Conservation (phyloP, 805 yeast genomes). For the Myxozyma vanderwaltii region DNA sequence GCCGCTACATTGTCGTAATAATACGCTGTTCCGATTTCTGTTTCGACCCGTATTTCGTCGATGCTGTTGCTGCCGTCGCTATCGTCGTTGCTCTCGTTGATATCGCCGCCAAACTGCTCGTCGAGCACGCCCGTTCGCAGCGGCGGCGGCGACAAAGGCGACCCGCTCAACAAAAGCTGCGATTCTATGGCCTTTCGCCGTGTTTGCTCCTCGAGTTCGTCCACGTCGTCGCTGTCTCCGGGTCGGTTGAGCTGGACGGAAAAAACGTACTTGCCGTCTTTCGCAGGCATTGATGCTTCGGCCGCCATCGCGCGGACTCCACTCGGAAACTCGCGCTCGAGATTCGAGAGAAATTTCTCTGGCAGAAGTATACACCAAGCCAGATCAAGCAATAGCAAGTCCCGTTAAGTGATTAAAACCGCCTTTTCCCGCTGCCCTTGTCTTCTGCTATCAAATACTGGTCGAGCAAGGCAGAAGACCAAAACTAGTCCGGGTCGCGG, state of each 20-base stretch:
- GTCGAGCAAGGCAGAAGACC: too few species aligned
- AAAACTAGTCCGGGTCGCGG: background rate
- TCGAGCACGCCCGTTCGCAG: conserved; percentile 19
- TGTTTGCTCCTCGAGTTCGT: conserved; percentile 12
- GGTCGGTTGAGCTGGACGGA: conserved; percentile 24
- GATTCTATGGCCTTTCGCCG: conserved; percentile 25
- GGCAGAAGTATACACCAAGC: too few species aligned
- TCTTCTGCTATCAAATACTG: too few species aligned
- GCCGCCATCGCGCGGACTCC: conserved; percentile 1
- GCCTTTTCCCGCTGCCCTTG: too few species aligned
- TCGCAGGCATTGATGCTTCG: background rate
- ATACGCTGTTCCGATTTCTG: background rate
- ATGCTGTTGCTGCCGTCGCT: too few species aligned
- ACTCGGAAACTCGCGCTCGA: background rate
- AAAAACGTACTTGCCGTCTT: conserved; percentile 12
- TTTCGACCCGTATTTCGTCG: background rate
- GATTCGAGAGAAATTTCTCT: too few species aligned
- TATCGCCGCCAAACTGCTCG: background rate
- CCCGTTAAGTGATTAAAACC: too few species aligned
- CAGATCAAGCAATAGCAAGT: too few species aligned
- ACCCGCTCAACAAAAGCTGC: conserved; percentile 26
- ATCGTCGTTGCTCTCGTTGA: background rate
- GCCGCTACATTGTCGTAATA: conserved; percentile 11
- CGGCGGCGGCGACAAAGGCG: conserved; percentile 32
- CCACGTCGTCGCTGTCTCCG: conserved; percentile 18